Evolutionary conservation across 345 rosid species (phyloP), one percentile per base, ranked within the genome.

Genomic region (Diplotaxis tenuifolia): DNA sequence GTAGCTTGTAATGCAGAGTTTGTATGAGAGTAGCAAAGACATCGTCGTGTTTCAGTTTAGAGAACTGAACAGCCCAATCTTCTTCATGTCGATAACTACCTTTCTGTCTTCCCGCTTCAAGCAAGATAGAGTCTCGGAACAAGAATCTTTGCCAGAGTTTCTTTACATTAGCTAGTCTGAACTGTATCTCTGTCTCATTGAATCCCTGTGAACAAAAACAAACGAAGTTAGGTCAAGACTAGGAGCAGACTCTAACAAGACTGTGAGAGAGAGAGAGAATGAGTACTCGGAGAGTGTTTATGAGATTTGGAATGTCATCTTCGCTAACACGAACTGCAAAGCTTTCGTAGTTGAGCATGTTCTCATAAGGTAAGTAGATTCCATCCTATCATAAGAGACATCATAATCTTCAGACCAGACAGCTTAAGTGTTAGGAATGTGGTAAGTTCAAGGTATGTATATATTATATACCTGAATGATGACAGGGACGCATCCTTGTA

Each of bases 401-500:
- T 49, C 21, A 9, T 55, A 22, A 54, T 31, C 16, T 31, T 31
- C 29, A n/a, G 23, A 49, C 60, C 67, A 50, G 19, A 21, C 18
- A 29, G 65, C 6, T 64, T 19, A 40, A 47, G 19, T 47, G 27
- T 59, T 32, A 0, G 10, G 28, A n/a, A 67, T 15, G 60, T 9
- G 7, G 34, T 10, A 65, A 56, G 55, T 61, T 66, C 20, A 74
- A 65, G 71, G 31, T 49, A 47, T 45, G 3, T 12, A 18, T 67
- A 59, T 10, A 53, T 88, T 67, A 59, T 10, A 53, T 88, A 93
- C 98, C 97, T 95, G 97, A 83, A 95, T 88, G 79, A 89, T 80
- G 38, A 95, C 97, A 22, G 99, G 97, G 73, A 95, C 88, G 80
- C 99, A 92, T 36, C 99, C 99, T 72, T 95, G 99, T 83, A 92